Evolutionary conservation across 306 rosid species (phyloP), one percentile per base, ranked within the genome.

Genomic region (Geum urbanum): DNA sequence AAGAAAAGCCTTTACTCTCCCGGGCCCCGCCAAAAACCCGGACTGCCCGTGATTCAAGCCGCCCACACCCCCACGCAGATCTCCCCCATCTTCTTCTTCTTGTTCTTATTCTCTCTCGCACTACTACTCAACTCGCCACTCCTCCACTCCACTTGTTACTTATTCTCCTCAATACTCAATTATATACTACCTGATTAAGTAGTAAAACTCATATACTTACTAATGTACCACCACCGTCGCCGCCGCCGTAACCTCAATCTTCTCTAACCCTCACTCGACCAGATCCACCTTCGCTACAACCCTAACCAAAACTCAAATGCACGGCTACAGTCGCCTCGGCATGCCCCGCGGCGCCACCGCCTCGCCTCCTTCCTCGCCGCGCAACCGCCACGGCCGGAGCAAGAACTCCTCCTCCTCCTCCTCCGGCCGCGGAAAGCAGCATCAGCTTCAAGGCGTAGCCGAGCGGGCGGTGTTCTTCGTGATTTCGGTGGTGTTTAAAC

Each of bases 311-410:
- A 8, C 20, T 14, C 63, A 47, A 78, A 90, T 90, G 96, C 96
- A 90, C 67, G 95, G 96, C 53, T 78, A 77, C 73, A 87, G 91
- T 76, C 86, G 95, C 62, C 82, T 88, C 7, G 85, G 91, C 52
- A 79, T 83, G 40, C 77, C 84, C 1, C 78, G 86, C 35, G 65
- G 74, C 72, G 37, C 63, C 70, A 51, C 63, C 13, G 52, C 50
- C 66, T 86, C 97, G 48, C 95, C 95, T 67, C 97, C 90, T 60
- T 59, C 91, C 22, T 90, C 96, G 10, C 96, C 96, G 6, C 81
- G 89, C 32, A 77, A 77, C 71, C 96, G 94, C 43, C 86, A 86
- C 49, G 83, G 88, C 20, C 85, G 97, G 67, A 70, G 78, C 70
- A 88, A 87, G 82, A 77, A 71, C 62, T 32, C 40, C 49, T 27